Conservation (phyloP, 129 eudicot genomes). For the Pseudognaphalium luteoalbum region DNA sequence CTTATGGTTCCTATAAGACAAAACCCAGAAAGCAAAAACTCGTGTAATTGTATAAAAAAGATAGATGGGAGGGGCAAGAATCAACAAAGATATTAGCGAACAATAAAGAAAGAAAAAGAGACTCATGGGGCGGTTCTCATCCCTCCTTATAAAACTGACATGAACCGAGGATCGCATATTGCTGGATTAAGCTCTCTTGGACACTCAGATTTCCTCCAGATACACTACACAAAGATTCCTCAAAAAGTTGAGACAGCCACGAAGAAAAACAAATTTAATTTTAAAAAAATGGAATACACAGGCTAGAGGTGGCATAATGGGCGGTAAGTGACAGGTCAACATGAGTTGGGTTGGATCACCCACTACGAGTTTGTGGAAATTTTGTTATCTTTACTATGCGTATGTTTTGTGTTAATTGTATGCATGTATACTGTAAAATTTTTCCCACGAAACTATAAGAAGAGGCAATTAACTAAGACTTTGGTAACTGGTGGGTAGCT, state of each 20-base stretch:
- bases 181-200: slow-evolving; percentile 93
- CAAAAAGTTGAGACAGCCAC: slow-evolving; percentile 11
- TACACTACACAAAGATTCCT: slow-evolving; percentile 54
- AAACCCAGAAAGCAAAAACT: not conserved
- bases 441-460: too few relatives aligned
- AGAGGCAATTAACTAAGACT: too few relatives aligned
- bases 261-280: not conserved
- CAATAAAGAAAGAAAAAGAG: not conserved
- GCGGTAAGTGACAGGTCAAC: not conserved
- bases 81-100: not conserved
- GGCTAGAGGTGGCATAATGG: not conserved
- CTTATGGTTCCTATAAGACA: slow-evolving; percentile 59
- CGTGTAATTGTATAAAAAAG: not conserved
- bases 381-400: too few relatives aligned
- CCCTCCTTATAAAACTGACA: slow-evolving; percentile 73
- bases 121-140: slow-evolving; percentile 66
- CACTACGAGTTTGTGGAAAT: too few relatives aligned
- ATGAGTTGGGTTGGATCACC: not conserved
- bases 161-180: slow-evolving; percentile 64
- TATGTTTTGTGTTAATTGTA: too few relatives aligned
- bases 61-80: not conserved
- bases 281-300: not conserved
- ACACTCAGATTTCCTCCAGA: slow-evolving; percentile 78
- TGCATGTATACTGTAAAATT: too few relatives aligned
- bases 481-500: too few relatives aligned